Evolutionary conservation across 2,329 filamentous ascomycete genomes (phyloP), one percentile per base, ranked within the genome.

Genomic region (Lachnellula arida): DNA sequence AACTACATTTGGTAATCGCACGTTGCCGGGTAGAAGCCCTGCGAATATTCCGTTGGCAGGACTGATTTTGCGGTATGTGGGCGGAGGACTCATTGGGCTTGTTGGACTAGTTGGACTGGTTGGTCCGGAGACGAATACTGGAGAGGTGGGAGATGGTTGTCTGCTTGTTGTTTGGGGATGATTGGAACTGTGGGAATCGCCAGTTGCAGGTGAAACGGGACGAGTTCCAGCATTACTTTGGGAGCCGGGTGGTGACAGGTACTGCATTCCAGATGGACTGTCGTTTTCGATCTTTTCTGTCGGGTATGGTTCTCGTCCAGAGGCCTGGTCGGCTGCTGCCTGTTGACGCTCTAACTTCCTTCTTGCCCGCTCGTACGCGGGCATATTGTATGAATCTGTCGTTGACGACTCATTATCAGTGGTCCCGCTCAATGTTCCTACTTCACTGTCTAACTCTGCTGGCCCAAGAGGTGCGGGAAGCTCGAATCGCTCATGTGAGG

Each of bases 1-100:
- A 43, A 70, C 60, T 5, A 65, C 48, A 0, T 40, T 59, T 11
- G 74, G 75, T 12, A 77, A 60, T 44, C 69, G 70, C 3, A 81
- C 63, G 52, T 78, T 77, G 42, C 76, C 74, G 0, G 81, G 81
- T 4, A 85, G 63, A 5, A 77, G 76, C 0, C 82, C 82, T 0
- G 83, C 71, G 55, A 79, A 84, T 0, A 84, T 71, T 2, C 84
- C 75, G 17, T 76, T 75, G 3, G 75, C 74, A 1, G 79, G 72
- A 58, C 81, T 78, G 54, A 85, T 82, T 34, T 57, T 52, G 15
- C 59, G 55, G 51, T 66, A 65, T 25, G 55, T 61, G 15, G 65
- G 64, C 7, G 65, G 64, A n/a, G 63, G 59, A n/a, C 53, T 53
- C 15, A 55, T 50, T 15, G 63, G 60, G 17, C 49, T 46, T 35